phyloP scores from a whole-genome alignment of 2,329 filamentous ascomycete species.

The Scorias spongiosa region DNA sequence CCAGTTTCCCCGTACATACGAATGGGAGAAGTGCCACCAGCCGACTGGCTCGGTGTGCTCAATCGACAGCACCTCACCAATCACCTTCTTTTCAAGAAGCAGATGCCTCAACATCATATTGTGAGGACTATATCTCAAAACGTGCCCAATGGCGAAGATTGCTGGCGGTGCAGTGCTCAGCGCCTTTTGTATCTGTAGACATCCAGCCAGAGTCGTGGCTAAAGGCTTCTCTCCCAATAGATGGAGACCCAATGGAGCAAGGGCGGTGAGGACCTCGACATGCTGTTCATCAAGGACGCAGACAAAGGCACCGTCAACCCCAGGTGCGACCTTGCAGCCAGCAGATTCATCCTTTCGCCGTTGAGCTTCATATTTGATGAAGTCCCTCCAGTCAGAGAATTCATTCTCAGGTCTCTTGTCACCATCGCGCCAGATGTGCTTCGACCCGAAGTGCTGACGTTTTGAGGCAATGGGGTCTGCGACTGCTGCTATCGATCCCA shows the following conservation, averaged over 20 bases:
- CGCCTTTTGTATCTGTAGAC: conserved; percentile 45
- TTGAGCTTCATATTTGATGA: conserved; percentile 53
- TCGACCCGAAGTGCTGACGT: conserved; percentile 51
- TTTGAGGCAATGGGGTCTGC: conserved; percentile 72
- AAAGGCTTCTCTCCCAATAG: conserved; percentile 94
- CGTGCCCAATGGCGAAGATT: conserved; percentile 85
- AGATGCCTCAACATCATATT: conserved; percentile 73
- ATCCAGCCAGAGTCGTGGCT: conserved; percentile 63
- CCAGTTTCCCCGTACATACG: conserved; percentile 90
- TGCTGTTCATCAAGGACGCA: conserved; percentile 83
- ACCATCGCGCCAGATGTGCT: conserved; percentile 53
- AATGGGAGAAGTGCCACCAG: conserved; percentile 90
- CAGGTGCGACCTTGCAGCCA: conserved; percentile 26
- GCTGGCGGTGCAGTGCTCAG: conserved; percentile 15
- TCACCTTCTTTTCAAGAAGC: conserved; percentile 55
- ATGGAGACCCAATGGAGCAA: conserved; percentile 56
- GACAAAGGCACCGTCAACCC: conserved; percentile 46
- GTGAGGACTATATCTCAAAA: conserved; percentile 83
- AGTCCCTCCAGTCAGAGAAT: conserved; percentile 61
- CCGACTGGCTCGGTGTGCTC: conserved; percentile 91
- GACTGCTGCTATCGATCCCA: conserved; percentile 58
- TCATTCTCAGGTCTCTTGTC: conserved; percentile 44
- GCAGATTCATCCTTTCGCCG: conserved; percentile 41
- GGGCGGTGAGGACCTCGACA: conserved; percentile 58
- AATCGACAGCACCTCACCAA: conserved; percentile 73